Conservation (phyloP, 768 basidiomycete species). For the Pleurotus ostreatus region DNA sequence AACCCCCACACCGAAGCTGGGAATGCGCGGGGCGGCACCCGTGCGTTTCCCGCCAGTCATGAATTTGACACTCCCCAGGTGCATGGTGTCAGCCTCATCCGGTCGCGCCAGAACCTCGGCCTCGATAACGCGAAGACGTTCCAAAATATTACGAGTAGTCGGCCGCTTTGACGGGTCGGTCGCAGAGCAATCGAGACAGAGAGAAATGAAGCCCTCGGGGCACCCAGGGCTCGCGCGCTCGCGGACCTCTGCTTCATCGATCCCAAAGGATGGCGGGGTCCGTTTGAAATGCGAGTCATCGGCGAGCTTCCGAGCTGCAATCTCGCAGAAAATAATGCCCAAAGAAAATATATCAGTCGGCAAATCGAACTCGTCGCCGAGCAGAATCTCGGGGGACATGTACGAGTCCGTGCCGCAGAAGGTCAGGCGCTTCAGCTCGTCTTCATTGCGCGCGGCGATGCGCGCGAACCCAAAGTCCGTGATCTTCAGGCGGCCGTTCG, state of each 20-base stretch:
- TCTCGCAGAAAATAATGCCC: slow-evolving; percentile 91
- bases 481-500: slow-evolving; percentile 92
- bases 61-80: slow-evolving; percentile 84
- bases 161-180: slow-evolving; percentile 69
- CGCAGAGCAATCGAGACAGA: slow-evolving; percentile 75
- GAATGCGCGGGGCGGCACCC: slow-evolving; percentile 65
- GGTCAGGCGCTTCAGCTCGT: slow-evolving; percentile 81
- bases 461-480: slow-evolving; percentile 99
- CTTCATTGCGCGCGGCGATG: slow-evolving; percentile 88
- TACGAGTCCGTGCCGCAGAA: slow-evolving; percentile 92
- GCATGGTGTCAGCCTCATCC: slow-evolving; percentile 61
- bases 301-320: slow-evolving; percentile 79
- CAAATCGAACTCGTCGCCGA: slow-evolving; percentile 89
- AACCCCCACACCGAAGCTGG: slow-evolving; percentile 77
- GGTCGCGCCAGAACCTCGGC: slow-evolving; percentile 71
- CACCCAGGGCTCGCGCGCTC: slow-evolving; percentile 66
- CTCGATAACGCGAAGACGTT: slow-evolving; percentile 76
- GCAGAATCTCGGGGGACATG: slow-evolving; percentile 95
- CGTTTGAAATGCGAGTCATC: slow-evolving; percentile 80
- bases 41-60: slow-evolving; percentile 66
- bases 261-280: slow-evolving; percentile 69
- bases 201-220: slow-evolving; percentile 70
- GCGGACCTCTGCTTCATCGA: slow-evolving; percentile 73
- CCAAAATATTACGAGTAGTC: slow-evolving; percentile 73
- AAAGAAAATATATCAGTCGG: slow-evolving; percentile 94